Base-by-base conservation (phyloP, 352 stramenopile genomes). In the Phytophthora syringae region DNA sequence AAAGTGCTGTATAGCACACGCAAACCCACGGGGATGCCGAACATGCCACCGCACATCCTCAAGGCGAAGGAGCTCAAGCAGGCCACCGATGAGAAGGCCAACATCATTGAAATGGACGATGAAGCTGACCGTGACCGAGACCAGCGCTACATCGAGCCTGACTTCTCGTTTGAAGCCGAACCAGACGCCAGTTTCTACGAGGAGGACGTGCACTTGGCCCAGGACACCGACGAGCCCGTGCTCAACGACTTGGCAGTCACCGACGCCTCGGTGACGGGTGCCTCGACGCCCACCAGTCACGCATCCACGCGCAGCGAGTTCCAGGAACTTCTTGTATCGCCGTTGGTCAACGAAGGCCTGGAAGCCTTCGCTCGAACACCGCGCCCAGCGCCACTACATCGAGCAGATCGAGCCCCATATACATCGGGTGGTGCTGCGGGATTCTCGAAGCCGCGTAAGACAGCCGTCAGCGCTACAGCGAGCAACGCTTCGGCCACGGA, bases 291-390 rank as follows among this genome's bases (percentile, higher is more conserved):
- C n/a, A 21, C 28, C 7, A 24, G 12, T 25, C 18, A 22, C 27
- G 27, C 30, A 6, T 18, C 42, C 11, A 54, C 12, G 16, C 48
- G 48, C 2, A 36, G 48, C 18, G 18, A 54, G 48, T 43, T 34
- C 11, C 48, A 54, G 15, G 48, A 54, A 4, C 48, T 54, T 2
- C 30, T 44, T 5, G 9, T 18, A 34, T 44, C 48, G 28, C n/a
- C 48, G 2, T n/a, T 30, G 6, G 21, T 28, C 9, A 49, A 18
- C 16, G 42, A 28, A 49, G 42, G 42, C 3, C 20, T 44, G 18
- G 30, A 54, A 44, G 28, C 28, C 48, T 44, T 43, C 20, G 28
- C 48, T 15, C 48, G 30, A 18, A 44, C 28, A 32, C 30, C 48
- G 27, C 28, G 48, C 25, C 28, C 48, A 21, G 28, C 3, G 20